These are phyloP conservation scores for Solanum hybrid DNA, from an alignment of 305 asterid species.

Conservation along the genomic window DNA sequence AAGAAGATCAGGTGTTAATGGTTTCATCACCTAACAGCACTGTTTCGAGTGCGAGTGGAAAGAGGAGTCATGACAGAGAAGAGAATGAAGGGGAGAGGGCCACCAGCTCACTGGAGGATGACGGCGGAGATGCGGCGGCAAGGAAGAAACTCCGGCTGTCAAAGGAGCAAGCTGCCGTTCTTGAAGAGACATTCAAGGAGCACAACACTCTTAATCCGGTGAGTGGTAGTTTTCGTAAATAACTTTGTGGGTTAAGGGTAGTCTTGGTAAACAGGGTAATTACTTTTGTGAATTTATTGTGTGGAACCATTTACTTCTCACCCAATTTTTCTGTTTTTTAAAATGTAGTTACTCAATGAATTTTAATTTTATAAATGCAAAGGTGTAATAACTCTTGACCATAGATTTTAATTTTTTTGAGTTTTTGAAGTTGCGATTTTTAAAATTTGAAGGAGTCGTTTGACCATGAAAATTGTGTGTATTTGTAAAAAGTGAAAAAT, in stretches of 20 bases:
- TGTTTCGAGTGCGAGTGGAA: conserved; percentile 60
- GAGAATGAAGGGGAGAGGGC: conserved; percentile 33
- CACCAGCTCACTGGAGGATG: conserved; percentile 36
- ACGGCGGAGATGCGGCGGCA: conserved; percentile 57
- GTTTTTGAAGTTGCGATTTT: neutral
- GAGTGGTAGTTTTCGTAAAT: conserved; percentile 24
- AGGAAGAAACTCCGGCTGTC: conserved; percentile 89
- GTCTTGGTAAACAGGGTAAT: neutral
- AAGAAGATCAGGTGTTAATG: neutral
- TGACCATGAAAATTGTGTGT: neutral
- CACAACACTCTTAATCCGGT: conserved; percentile 83
- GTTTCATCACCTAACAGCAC: conserved; percentile 24
- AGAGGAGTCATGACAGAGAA: conserved; percentile 67
- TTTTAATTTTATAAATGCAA: neutral
- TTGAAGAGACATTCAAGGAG: conserved; percentile 85
- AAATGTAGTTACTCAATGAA: neutral
- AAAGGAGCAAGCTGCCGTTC: conserved; percentile 90
- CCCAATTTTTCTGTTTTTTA: neutral
- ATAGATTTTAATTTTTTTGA: neutral
- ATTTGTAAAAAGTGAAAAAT: too few relatives aligned
- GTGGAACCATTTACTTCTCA: neutral
- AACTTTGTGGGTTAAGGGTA: neutral
- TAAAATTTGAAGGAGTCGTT: neutral
- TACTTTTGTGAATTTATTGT: neutral
- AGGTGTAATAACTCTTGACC: neutral